A percentile compares a stretch with the other conserved stretches of the same genome.
These are phyloP conservation scores for Eucalyptus pauciflora DNA, from an alignment of 345 rosid species.

Conservation along the genomic window DNA sequence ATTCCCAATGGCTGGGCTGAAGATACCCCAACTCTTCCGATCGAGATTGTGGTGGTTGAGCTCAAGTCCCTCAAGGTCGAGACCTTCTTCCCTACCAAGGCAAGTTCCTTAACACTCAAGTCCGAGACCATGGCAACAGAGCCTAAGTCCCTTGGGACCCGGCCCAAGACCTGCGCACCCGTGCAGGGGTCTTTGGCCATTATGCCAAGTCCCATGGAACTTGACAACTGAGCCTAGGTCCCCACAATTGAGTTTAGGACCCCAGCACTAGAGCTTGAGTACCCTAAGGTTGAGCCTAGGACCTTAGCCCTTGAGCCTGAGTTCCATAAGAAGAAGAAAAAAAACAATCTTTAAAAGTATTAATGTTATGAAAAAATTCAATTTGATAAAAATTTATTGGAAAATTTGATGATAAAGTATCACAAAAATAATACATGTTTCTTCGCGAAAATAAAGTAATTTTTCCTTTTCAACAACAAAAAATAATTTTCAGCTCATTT, in stretches of 20 bases:
- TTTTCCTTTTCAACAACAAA: background rate
- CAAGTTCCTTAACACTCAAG: background rate
- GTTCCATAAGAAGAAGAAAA: background rate
- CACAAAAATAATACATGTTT: background rate
- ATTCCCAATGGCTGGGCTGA: background rate
- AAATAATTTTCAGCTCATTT: background rate
- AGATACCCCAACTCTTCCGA: background rate
- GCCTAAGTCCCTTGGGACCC: background rate
- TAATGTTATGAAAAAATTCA: background rate
- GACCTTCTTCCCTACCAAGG: background rate
- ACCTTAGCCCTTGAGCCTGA: background rate
- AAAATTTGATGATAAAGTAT: background rate
- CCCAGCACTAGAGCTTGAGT: background rate
- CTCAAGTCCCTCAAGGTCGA: background rate
- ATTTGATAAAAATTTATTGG: background rate
- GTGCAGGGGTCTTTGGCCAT: background rate
- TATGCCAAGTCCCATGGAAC: background rate
- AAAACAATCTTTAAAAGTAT: background rate
- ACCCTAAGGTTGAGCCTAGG: background rate
- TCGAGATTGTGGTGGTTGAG: fast-evolving
- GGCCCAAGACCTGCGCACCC: background rate
- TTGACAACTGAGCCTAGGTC: background rate
- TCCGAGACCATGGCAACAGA: background rate
- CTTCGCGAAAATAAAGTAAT: background rate
- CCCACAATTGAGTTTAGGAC: background rate